Percentiles rank a stretch among this genome's conserved stretches.
These are phyloP conservation scores for Populus hybrid DNA, from an alignment of 441 rosid genomes.

Conservation along the genomic window DNA sequence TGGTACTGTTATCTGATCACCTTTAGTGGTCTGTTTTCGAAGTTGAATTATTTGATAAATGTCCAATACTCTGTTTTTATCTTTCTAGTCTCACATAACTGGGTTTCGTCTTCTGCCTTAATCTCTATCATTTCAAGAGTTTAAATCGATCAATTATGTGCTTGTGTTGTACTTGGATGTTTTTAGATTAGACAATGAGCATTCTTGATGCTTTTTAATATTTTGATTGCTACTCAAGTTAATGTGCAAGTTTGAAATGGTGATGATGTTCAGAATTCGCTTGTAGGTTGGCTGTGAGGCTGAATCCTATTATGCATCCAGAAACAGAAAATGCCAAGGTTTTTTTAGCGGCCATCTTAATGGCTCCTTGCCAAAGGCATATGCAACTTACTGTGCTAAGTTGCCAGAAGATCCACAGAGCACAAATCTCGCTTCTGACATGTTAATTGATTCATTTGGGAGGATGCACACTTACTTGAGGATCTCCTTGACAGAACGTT, in stretches of 20 bases:
- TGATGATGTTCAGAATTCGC: constrained; percentile 1
- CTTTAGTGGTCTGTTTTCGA: background rate
- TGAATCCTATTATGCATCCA: constrained; percentile 11
- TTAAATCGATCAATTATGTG: background rate
- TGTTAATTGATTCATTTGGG: constrained; percentile 84
- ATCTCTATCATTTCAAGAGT: background rate
- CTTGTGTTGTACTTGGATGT: background rate
- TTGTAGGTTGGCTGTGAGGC: constrained; percentile 23
- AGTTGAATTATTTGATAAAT: background rate
- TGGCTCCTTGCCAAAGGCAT: constrained; percentile 21
- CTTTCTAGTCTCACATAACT: background rate
- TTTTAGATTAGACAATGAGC: background rate
- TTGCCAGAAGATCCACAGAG: constrained; percentile 35
- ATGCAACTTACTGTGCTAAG: constrained; percentile 40
- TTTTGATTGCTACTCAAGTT: background rate
- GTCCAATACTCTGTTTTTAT: background rate
- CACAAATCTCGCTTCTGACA: constrained; percentile 53
- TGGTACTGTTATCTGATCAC: background rate
- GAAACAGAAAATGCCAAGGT: background rate
- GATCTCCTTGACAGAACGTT: constrained; percentile 85
- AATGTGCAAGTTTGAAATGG: background rate
- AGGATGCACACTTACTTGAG: constrained; percentile 83
- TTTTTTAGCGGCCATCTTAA: constrained; percentile 4
- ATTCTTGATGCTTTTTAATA: background rate
- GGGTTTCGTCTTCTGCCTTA: background rate